These are phyloP conservation scores for Lasiodiplodia sp. DNA, from an alignment of 2,329 filamentous ascomycete species.

Conservation along the genomic window DNA sequence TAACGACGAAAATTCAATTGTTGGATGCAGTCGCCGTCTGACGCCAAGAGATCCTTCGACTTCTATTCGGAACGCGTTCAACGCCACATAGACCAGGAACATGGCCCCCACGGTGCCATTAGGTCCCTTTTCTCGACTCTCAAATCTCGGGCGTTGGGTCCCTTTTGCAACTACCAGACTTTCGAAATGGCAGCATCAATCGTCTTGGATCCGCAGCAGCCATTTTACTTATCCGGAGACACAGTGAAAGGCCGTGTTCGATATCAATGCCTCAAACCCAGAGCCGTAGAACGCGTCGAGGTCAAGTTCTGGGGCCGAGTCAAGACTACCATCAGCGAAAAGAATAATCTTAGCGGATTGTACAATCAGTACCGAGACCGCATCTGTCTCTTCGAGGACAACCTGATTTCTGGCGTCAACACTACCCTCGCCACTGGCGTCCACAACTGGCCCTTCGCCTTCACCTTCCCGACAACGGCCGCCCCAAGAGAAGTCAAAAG, in stretches of 20 bases:
- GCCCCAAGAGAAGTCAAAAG: neutral
- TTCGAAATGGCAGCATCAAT: neutral
- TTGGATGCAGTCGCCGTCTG: neutral
- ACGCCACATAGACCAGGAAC: too few relatives aligned
- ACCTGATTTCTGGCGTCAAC: neutral
- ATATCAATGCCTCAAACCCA: neutral
- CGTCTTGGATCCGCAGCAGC: neutral
- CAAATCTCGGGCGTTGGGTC: too few relatives aligned
- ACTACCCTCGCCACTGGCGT: neutral
- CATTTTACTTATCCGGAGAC: conserved; percentile 1
- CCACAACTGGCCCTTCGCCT: conserved; percentile 3
- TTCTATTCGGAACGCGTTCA: too few relatives aligned
- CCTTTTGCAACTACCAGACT: too few relatives aligned
- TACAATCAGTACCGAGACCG: conserved; percentile 4
- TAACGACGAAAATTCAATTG: neutral
- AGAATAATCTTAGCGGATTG: neutral
- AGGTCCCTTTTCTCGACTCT: too few relatives aligned
- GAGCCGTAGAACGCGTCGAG: neutral
- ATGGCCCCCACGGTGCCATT: too few relatives aligned
- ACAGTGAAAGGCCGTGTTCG: neutral
- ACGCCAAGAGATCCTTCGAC: neutral
- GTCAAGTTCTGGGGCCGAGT: conserved; percentile 11
- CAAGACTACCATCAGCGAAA: conserved; percentile 7
- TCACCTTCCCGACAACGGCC: neutral
- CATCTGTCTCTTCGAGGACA: conserved; percentile 5